A percentile compares a stretch with the other conserved stretches of the same genome.
Conservation (phyloP, 2,329 filamentous ascomycete genomes). For the Colletotrichum tofieldiae region DNA sequence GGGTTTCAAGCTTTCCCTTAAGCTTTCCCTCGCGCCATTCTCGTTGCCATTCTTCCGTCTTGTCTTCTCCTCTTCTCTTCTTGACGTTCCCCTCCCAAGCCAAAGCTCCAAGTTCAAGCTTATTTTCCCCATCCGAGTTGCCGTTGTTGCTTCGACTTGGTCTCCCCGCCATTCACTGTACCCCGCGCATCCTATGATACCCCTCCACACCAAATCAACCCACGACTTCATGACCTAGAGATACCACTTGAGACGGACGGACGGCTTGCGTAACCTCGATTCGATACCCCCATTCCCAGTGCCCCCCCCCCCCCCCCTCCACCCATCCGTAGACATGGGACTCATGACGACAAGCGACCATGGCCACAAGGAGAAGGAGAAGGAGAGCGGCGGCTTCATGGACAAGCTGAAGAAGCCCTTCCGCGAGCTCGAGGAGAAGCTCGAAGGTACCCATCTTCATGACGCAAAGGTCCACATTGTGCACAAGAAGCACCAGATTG, state of each 20-base stretch:
- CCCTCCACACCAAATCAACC: conserved; percentile 12
- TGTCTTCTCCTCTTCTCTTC: conserved; percentile 24
- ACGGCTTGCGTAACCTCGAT: not conserved
- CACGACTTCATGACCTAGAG: conserved; percentile 28
- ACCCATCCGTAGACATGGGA: conserved; percentile 19
- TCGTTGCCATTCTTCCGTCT: conserved; percentile 34
- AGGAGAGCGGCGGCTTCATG: conserved; percentile 53
- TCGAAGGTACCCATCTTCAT: conserved; percentile 68
- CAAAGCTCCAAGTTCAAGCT: not conserved
- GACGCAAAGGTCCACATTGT: conserved; percentile 71
- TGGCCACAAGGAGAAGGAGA: conserved; percentile 42
- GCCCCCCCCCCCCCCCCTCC: not conserved
- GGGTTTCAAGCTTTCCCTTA: conserved; percentile 35
- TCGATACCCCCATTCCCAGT: not conserved
- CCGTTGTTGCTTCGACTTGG: conserved; percentile 19
- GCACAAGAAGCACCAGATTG: conserved; percentile 77
- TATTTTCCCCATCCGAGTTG: conserved; percentile 10
- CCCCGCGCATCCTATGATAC: conserved; percentile 31
- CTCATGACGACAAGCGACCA: conserved; percentile 33
- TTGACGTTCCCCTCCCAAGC: conserved; percentile 3
- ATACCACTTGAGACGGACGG: not conserved
- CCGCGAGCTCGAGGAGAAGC: conserved; percentile 65
- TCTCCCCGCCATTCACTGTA: conserved; percentile 23
- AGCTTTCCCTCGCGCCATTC: conserved; percentile 27
- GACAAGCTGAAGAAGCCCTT: conserved; percentile 68